phyloP scores from a whole-genome alignment of 768 basidiomycete genomes.

The Lentinula sp. region DNA sequence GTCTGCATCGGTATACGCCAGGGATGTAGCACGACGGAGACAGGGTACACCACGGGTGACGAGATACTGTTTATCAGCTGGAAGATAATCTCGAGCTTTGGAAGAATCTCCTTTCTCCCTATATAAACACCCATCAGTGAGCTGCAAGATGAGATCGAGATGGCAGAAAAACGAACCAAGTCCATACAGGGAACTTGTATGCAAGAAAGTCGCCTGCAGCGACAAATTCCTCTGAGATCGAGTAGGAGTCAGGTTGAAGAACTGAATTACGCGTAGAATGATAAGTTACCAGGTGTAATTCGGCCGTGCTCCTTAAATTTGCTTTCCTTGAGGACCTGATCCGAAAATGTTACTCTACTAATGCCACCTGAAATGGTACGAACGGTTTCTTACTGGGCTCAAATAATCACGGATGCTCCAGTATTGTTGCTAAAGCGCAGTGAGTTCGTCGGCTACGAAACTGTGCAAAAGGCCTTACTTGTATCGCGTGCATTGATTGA shows the following conservation, averaged over 20 bases:
- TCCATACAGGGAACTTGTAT: conserved; percentile 99
- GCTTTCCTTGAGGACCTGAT: conserved; percentile 90
- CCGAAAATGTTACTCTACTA: not conserved
- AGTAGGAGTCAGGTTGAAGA: conserved; percentile 11
- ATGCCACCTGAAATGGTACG: not conserved
- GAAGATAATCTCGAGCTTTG: conserved; percentile 89
- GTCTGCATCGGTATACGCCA: conserved; percentile 92
- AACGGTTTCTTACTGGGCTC: conserved; percentile 58
- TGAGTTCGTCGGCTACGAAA: not conserved
- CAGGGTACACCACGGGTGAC: conserved; percentile 96
- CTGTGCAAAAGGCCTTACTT: not conserved
- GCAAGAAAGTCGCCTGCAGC: conserved; percentile 95
- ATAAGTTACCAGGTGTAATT: conserved; percentile 77
- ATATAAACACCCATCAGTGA: conserved; percentile 9
- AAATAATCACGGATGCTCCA: conserved; percentile 95
- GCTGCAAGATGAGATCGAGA: conserved; percentile 1
- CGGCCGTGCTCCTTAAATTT: conserved; percentile 99
- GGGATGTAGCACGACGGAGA: conserved; percentile 84
- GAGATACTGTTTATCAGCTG: conserved; percentile 92
- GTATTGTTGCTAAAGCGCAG: conserved; percentile 67
- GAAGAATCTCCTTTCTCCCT: conserved; percentile 93
- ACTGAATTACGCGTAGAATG: conserved; percentile 5
- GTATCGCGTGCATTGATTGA: conserved; percentile 10
- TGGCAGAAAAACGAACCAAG: conserved; percentile 56
- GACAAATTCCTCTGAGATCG: conserved; percentile 83